Evolutionary conservation across 1,284 basidiomycete genomes (phyloP).

Genomic region (Apiotrichum domesticum): DNA sequence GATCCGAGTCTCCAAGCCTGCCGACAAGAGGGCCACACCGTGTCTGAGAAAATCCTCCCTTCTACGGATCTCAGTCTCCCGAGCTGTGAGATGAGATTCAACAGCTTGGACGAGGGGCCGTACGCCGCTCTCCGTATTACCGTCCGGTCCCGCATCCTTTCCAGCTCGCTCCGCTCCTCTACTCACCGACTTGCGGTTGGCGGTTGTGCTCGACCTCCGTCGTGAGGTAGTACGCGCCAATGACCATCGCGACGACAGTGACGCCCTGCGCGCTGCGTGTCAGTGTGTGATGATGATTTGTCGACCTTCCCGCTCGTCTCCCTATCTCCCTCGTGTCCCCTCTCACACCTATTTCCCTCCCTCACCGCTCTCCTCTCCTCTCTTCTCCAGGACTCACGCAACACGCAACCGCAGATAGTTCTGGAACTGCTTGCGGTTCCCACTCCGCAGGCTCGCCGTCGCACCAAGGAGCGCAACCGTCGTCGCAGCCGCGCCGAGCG

Average conservation of each 20-base stretch:
- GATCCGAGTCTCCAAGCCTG: too few species aligned
- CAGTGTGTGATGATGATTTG: neutral
- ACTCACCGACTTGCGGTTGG: constrained; percentile 8
- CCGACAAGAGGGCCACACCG: too few species aligned
- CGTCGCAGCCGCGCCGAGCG: constrained; percentile 63
- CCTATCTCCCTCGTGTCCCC: neutral
- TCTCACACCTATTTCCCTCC: neutral
- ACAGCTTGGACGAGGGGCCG: too few species aligned
- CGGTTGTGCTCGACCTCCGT: constrained; percentile 9
- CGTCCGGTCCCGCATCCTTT: too few species aligned
- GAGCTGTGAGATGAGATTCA: too few species aligned
- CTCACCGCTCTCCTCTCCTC: too few species aligned
- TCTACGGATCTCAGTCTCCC: too few species aligned
- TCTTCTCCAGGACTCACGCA: constrained; percentile 39
- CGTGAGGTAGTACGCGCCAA: constrained; percentile 14
- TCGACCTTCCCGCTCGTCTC: neutral
- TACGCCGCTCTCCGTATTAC: too few species aligned
- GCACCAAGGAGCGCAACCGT: constrained; percentile 63
- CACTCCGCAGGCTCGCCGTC: constrained; percentile 57
- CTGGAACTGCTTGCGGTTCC: constrained; percentile 64
- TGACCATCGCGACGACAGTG: constrained; percentile 64
- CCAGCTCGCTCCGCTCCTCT: too few species aligned
- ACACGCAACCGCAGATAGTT: constrained; percentile 74
- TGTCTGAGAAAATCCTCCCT: too few species aligned
- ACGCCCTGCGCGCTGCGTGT: constrained; percentile 57